phyloP scores from a whole-genome alignment of 805 yeast species.

The Kodamaea restingae region DNA sequence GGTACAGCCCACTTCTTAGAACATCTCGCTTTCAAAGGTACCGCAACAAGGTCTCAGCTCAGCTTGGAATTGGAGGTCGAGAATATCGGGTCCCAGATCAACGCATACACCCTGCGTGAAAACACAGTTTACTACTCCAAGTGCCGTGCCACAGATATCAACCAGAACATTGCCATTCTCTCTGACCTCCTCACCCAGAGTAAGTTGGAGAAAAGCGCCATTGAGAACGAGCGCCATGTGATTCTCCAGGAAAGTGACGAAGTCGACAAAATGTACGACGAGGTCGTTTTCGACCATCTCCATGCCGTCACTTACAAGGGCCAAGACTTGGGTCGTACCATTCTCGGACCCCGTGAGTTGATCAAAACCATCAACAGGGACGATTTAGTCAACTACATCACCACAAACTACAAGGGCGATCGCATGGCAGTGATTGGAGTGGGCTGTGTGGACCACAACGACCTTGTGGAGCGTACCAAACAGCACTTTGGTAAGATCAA shows the following conservation, averaged over 20 bases:
- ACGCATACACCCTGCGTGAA: constrained; percentile 98
- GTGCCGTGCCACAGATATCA: constrained; percentile 74
- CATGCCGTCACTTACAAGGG: constrained; percentile 88
- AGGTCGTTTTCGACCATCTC: constrained; percentile 93
- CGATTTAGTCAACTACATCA: constrained; percentile 77
- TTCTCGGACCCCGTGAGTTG: constrained; percentile 88
- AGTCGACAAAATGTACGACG: constrained; percentile 97
- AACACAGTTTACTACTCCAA: constrained; percentile 96
- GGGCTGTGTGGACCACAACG: constrained; percentile 87
- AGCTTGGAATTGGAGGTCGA: constrained; percentile 90
- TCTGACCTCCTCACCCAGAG: constrained; percentile 88
- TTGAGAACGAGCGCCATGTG: constrained; percentile 94
- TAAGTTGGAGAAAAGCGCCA: constrained; percentile 73
- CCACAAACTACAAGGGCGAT: constrained; percentile 88
- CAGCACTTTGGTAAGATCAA: constrained; percentile 71
- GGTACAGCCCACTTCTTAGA: constrained; percentile 98
- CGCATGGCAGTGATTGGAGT: constrained; percentile 98
- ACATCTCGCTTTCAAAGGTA: constrained; percentile 96
- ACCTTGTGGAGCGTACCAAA: constrained; percentile 72
- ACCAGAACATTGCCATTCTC: constrained; percentile 80
- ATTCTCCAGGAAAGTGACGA: constrained; percentile 96
- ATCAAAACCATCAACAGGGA: constrained; percentile 73
- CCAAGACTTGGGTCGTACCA: constrained; percentile 95
- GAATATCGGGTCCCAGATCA: constrained; percentile 92
- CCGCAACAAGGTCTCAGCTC: constrained; percentile 72